These are phyloP conservation scores for Puccinia triticina DNA, from an alignment of 1,284 basidiomycete genomes.

Conservation along the genomic window DNA sequence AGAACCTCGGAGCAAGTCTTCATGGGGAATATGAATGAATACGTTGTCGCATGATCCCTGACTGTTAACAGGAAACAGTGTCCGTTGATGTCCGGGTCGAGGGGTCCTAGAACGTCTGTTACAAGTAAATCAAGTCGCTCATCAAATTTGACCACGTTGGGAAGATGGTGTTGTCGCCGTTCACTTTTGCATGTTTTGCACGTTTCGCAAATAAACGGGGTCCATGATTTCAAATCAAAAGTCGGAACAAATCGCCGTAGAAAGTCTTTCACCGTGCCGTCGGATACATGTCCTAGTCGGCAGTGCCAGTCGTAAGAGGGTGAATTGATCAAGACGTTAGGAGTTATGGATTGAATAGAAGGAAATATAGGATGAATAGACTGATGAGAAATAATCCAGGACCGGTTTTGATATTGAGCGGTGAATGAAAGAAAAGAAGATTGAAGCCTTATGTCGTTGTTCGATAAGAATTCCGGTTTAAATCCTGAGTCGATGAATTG, in stretches of 20 bases:
- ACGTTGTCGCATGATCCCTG: no score
- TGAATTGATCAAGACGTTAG: no score
- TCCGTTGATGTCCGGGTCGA: not conserved
- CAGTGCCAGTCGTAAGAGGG: not conserved
- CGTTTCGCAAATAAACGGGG: not conserved
- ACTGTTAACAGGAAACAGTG: no score
- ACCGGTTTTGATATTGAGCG: not conserved
- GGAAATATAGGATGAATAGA: not conserved
- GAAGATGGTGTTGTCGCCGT: not conserved
- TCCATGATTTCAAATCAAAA: not conserved
- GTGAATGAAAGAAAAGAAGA: not conserved
- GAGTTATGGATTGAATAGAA: not conserved
- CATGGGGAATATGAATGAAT: no score
- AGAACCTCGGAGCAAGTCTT: not conserved
- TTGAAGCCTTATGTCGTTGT: not conserved
- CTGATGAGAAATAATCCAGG: not conserved
- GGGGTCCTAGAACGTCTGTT: not conserved
- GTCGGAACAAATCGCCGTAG: not conserved
- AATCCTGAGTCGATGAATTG: not conserved
- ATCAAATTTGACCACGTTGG: no score
- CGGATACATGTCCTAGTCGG: constrained; percentile 5
- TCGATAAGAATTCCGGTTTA: not conserved
- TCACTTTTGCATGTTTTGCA: no score
- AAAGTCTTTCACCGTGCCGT: not conserved
- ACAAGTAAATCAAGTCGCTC: no score